Base-by-base conservation (phyloP, 2,329 filamentous ascomycete species). In the Hypoxylon sp. region DNA sequence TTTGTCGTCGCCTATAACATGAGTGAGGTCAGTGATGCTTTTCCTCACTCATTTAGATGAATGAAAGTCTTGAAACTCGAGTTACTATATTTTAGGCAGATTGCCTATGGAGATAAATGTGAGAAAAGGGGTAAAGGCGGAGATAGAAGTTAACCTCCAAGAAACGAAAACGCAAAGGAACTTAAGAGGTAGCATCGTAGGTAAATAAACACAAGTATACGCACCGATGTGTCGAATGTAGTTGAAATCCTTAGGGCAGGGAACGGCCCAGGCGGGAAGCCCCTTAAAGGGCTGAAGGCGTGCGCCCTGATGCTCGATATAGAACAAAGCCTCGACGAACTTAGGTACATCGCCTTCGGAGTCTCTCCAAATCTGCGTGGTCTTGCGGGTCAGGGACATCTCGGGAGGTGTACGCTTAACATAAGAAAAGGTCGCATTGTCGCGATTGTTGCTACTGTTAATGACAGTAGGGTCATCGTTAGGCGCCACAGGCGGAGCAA, bases 211-310 rank as follows among this genome's bases (percentile, higher is more conserved):
- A 30, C 13, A 5, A 36, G 14, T 45, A 36, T 48, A 52, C 57
- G 23, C 50, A 60, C 57, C 57, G 14, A 43, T 17, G 17, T 60
- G 57, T 32, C n/a, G 48, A 6, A 23, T 23, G 17, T 43, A 19
- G 36, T 63, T n/a, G 19, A 63, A 57, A 23, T 49, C 43, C 43
- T 45, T 21, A 2, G 51, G 45, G 7, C 32, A n/a, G 2, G 60
- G 60, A 17, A 63, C 60, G 7, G 60, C 52, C 60, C 60, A 63
- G 6, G 17, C n/a, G 5, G 52, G 60, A 1, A 63, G 36, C 3
- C 52, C 60, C 32, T 57, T 25, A 14, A 63, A 63, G 2, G 25
- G n/a, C 9, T 3, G 34, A n/a, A 52, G 5, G 25, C 5, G 34
- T 4, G 14, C 7, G 2, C 60, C 52, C 11, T 36, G 11, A 9